Evolutionary conservation across 163 green algal genomes (phyloP).

Genomic region (Scenedesmus sp.): DNA sequence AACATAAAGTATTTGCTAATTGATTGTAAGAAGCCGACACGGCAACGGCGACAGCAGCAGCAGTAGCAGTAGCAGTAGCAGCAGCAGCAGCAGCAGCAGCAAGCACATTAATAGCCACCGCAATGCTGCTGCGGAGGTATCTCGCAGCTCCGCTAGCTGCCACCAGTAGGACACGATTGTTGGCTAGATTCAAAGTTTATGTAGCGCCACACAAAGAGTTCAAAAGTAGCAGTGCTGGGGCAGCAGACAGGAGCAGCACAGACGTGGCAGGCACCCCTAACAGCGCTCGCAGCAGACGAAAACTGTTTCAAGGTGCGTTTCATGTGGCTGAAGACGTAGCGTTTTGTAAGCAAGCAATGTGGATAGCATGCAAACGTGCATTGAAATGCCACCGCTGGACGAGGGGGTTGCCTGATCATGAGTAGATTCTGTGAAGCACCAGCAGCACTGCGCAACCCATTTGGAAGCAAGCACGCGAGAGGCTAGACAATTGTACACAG

Average conservation of each 20-base stretch:
- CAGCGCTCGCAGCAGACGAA: background rate
- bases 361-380: no score
- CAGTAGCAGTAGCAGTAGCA: background rate
- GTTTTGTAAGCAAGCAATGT: background rate
- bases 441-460: no score
- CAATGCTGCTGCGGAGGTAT: background rate
- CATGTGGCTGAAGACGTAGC: no score
- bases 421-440: no score
- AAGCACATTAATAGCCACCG: background rate
- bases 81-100: background rate
- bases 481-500: no score
- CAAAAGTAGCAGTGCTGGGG: background rate
- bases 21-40: no score
- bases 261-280: background rate
- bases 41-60: background rate
- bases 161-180: background rate
- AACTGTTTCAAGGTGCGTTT: background rate
- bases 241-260: background rate
- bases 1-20: no score
- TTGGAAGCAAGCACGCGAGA: no score
- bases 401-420: no score
- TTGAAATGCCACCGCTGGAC: no score
- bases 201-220: background rate
- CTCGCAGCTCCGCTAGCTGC: background rate
- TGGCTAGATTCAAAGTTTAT: background rate